phyloP scores from a whole-genome alignment of 371 early-diverging fungal genomes.

The Mucor sp. region DNA sequence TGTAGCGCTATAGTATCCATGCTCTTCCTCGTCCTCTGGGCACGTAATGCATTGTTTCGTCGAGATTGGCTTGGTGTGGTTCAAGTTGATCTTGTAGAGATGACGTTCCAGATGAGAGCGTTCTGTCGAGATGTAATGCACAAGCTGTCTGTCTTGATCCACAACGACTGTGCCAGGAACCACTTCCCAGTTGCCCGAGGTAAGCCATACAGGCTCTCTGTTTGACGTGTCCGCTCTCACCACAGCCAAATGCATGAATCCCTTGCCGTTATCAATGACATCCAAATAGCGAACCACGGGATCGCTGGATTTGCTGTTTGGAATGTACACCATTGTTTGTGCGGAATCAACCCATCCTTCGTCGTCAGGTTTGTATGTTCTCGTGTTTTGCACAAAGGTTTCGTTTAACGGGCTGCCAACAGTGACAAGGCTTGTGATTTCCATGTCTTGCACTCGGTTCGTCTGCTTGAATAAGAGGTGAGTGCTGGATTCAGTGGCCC shows the following conservation, averaged over 20 bases:
- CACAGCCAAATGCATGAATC: constrained; percentile 81
- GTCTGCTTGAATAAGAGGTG: constrained; percentile 74
- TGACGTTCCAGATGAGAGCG: constrained; percentile 75
- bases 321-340: constrained; percentile 45
- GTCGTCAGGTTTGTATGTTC: constrained; percentile 61
- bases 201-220: constrained; percentile 63
- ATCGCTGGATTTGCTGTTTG: constrained; percentile 28
- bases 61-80: constrained; percentile 10
- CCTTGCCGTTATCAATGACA: constrained; percentile 69
- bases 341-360: constrained; percentile 74
- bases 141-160: constrained; percentile 49
- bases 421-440: constrained; percentile 61
- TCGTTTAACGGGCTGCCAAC: constrained; percentile 9
- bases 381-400: constrained; percentile 35
- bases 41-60: constrained; percentile 40
- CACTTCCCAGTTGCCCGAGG: constrained; percentile 85
- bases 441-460: constrained; percentile 87
- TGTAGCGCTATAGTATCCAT: constrained; percentile 68
- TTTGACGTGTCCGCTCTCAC: constrained; percentile 37
- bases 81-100: constrained; percentile 51
- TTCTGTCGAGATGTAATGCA: constrained; percentile 72
- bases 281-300: constrained; percentile 69
- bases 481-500: constrained; percentile 65
- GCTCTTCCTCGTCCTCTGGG: constrained; percentile 22
- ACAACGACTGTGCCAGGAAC: constrained; percentile 60